These are phyloP conservation scores for Triticum turgidum DNA, from an alignment of 176 grass and related monocot species.

Conservation along the genomic window DNA sequence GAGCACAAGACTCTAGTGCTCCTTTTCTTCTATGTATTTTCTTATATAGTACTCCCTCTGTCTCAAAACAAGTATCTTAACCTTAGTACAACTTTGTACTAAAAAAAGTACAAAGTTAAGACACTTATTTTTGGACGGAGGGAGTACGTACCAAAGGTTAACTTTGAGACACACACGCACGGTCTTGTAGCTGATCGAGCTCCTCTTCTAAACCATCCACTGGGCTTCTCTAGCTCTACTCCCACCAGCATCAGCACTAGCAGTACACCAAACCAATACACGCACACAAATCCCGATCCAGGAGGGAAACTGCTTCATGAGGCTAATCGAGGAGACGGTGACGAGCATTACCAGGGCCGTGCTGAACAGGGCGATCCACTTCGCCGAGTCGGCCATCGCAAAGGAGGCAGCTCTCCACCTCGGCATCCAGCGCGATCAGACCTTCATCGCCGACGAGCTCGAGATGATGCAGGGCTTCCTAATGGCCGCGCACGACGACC, in stretches of 20 bases:
- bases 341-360: background rate
- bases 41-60: background rate
- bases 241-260: background rate
- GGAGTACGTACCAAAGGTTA: background rate
- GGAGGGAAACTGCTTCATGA: background rate
- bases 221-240: background rate
- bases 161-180: background rate
- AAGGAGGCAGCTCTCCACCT: constrained; percentile 39
- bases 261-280: background rate
- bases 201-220: background rate
- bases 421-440: background rate
- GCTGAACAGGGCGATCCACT: background rate
- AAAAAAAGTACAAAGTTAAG: too few relatives aligned
- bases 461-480: constrained; percentile 47
- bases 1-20: background rate
- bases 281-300: background rate
- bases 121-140: too few relatives aligned
- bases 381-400: background rate
- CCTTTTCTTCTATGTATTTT: background rate
- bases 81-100: too few relatives aligned
- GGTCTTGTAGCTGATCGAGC: background rate
- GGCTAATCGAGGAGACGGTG: background rate
- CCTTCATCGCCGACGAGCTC: constrained; percentile 42
- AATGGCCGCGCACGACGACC: background rate
- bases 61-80: too few relatives aligned